phyloP scores from a whole-genome alignment of 129 eudicot species.

The Flaveria linearis region DNA sequence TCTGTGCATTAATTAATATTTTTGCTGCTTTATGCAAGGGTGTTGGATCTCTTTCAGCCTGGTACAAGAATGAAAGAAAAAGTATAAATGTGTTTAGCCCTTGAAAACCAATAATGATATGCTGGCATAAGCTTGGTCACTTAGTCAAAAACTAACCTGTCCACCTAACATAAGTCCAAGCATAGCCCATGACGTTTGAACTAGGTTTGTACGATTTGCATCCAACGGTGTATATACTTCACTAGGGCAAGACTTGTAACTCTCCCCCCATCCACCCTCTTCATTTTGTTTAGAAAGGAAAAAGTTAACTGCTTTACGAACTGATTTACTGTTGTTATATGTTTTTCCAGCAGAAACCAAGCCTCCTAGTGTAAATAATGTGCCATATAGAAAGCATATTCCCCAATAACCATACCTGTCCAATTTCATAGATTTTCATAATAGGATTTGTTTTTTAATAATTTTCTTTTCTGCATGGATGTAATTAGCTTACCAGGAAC shows the following conservation, averaged over 20 bases:
- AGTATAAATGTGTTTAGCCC: background rate
- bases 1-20: constrained; percentile 38
- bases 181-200: constrained; percentile 52
- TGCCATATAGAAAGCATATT: constrained; percentile 55
- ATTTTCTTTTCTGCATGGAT: background rate
- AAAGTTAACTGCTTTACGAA: constrained; percentile 47
- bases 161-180: constrained; percentile 46
- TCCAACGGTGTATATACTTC: constrained; percentile 49
- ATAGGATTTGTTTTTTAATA: background rate
- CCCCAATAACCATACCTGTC: constrained; percentile 71
- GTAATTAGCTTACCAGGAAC: constrained; percentile 47
- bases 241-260: constrained; percentile 54
- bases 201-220: constrained; percentile 26
- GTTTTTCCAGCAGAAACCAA: constrained; percentile 48
- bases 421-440: constrained; percentile 15
- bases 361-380: constrained; percentile 50
- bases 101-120: background rate
- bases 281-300: constrained; percentile 45
- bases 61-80: background rate
- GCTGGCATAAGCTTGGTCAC: background rate
- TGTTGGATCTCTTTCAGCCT: constrained; percentile 47
- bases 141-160: constrained; percentile 32
- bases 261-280: constrained; percentile 77
- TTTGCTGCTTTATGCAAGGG: constrained; percentile 52
- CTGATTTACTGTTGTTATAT: constrained; percentile 39